Base-by-base conservation (phyloP, 2,329 filamentous ascomycete species). In the Colletotrichum spinosum region DNA sequence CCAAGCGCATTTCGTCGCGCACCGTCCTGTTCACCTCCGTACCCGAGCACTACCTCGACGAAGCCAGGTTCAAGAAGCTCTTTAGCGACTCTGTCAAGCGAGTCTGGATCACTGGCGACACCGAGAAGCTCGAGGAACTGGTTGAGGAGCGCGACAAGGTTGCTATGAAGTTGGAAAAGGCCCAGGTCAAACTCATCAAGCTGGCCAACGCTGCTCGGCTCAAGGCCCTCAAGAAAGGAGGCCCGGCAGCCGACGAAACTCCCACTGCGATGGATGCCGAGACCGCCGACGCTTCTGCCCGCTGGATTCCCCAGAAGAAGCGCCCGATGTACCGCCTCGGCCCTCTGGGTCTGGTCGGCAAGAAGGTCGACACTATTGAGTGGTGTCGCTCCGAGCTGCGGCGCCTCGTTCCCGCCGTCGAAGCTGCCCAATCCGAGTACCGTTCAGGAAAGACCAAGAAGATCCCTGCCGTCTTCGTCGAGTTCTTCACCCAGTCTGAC, bases 291-390 rank as follows among this genome's bases (percentile, higher is more conserved):
- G 65, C 58, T n/a, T 92, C 92, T 11, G 88, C 89, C 12, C 90
- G 89, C 69, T 97, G 92, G 89, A 81, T 97, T 44, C 84, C 88
- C 13, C 80, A 83, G 9, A 90, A 92, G 77, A 85, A 93, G 71
- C 87, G 94, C 48, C 94, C 94, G 2, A 89, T 90, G 2, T 94
- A 97, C 74, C 86, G 86, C 56, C 80, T 90, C 60, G 92, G 91
- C 37, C 55, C 45, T 9, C 33, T 69, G 39, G 84, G 84, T 9
- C 75, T 89, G 9, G 81, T 92, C 69, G 93, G 93, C 70, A 88
- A 92, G 78, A 94, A 95, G 80, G 94, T 97, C 13, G 96, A 99
- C 79, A 96, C 94, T 0, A 97, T 99, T 76, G 89, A 95, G 68
- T 97, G 92, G 91, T 92, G 89, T 68, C 91, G 96, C 55, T 80